Conservation (phyloP, 1,284 basidiomycete species). For the Cryptococcus jaspeensis region DNA sequence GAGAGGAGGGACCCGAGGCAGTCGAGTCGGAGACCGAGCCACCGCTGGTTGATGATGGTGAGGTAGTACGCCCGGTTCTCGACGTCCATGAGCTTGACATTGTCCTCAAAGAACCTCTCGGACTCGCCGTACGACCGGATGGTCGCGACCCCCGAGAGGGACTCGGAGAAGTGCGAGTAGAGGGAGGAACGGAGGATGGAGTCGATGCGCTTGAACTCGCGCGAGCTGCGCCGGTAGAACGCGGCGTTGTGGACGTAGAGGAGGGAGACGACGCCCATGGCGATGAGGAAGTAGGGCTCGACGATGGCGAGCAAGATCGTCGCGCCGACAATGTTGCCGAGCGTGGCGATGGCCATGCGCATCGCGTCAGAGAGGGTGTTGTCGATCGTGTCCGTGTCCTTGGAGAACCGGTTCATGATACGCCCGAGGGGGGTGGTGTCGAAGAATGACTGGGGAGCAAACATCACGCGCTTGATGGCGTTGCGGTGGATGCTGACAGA, state of each 20-base stretch:
- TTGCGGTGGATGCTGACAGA: constrained; percentile 57
- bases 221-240: constrained; percentile 84
- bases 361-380: constrained; percentile 66
- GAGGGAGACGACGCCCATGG: constrained; percentile 61
- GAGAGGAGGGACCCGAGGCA: constrained; percentile 74
- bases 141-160: constrained; percentile 77
- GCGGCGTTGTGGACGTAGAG: constrained; percentile 61
- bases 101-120: constrained; percentile 69
- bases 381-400: constrained; percentile 82
- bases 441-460: constrained; percentile 82
- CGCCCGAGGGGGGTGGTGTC: constrained; percentile 88
- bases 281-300: constrained; percentile 80
- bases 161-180: constrained; percentile 88
- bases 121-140: constrained; percentile 80
- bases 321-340: constrained; percentile 47
- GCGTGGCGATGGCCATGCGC: constrained; percentile 62
- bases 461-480: constrained; percentile 63
- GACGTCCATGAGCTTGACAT: constrained; percentile 73
- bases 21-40: constrained; percentile 86
- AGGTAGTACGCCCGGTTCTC: constrained; percentile 91
- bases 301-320: constrained; percentile 74
- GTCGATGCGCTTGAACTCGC: constrained; percentile 71
- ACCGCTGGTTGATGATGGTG: constrained; percentile 64
- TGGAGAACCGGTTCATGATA: constrained; percentile 56
- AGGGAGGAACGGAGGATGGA: constrained; percentile 55